Conservation (phyloP, 2,329 filamentous ascomycete genomes). For the Neurospora crassa region DNA sequence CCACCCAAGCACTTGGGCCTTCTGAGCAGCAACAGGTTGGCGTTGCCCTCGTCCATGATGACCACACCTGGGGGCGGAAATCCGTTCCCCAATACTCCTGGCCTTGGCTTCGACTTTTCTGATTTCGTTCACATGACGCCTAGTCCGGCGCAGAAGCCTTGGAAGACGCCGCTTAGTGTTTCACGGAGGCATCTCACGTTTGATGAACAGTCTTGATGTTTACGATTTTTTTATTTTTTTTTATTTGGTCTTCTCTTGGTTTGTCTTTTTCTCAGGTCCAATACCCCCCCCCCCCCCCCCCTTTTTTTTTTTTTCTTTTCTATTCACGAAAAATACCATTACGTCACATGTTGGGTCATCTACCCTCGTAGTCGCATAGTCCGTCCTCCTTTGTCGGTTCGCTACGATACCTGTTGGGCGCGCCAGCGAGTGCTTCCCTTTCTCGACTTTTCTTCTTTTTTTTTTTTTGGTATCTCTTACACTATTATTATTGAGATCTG, state of each 20-base stretch:
- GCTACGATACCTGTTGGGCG: background rate
- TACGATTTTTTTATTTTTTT: background rate
- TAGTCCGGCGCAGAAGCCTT: constrained; percentile 81
- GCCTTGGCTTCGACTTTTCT: constrained; percentile 80
- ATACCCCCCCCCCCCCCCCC: background rate
- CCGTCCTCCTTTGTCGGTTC: background rate
- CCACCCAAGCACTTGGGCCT: constrained; percentile 42
- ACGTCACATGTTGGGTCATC: background rate
- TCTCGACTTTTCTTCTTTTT: background rate
- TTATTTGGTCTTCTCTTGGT: constrained; percentile 1
- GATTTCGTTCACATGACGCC: constrained; percentile 98
- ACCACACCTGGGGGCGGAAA: constrained; percentile 62
- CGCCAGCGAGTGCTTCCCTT: background rate
- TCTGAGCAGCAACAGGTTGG: constrained; percentile 44
- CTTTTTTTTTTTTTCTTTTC: background rate
- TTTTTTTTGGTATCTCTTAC: background rate
- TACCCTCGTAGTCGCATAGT: background rate
- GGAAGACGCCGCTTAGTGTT: constrained; percentile 65
- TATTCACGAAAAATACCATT: background rate
- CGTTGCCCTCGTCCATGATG: constrained; percentile 74
- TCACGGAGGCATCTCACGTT: constrained; percentile 74
- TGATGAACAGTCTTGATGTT: constrained; percentile 41
- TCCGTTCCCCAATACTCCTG: constrained; percentile 66
- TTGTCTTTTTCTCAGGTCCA: background rate
- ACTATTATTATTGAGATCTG: background rate